phyloP scores from a whole-genome alignment of 257 asterid genomes.

The Mentha longifolia region DNA sequence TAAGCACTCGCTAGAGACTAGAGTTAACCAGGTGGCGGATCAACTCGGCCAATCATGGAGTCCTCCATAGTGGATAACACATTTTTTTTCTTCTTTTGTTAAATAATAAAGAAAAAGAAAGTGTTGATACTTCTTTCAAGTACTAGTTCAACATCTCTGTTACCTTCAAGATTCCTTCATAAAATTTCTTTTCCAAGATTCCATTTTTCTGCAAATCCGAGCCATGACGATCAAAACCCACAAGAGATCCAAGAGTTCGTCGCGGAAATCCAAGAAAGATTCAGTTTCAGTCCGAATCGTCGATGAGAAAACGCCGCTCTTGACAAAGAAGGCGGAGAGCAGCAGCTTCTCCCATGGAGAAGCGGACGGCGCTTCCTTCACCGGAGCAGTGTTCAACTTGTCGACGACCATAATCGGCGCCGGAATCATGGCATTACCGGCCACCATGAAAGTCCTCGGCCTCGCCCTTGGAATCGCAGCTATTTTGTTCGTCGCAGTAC shows the following conservation, averaged over 20 bases:
- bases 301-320: slow-evolving; percentile 46
- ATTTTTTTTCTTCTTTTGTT: no score
- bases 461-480: slow-evolving; percentile 49
- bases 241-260: slow-evolving; percentile 17
- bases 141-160: background rate
- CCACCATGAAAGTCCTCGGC: slow-evolving; percentile 73
- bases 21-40: background rate
- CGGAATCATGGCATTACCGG: slow-evolving; percentile 75
- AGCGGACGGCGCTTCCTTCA: slow-evolving; percentile 56
- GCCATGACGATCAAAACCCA: slow-evolving; percentile 38
- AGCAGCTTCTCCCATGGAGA: slow-evolving; percentile 32
- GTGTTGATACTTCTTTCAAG: background rate
- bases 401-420: slow-evolving; percentile 73
- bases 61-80: no score
- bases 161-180: background rate
- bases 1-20: no score
- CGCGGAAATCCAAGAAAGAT: slow-evolving; percentile 35
- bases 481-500: slow-evolving; percentile 51
- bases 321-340: slow-evolving; percentile 31
- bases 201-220: background rate
- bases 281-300: slow-evolving; percentile 27
- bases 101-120: background rate
- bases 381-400: slow-evolving; percentile 61
- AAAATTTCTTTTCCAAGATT: slow-evolving; percentile 4
- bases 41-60: background rate